Evolutionary conservation across 768 basidiomycete species (phyloP).

Genomic region (Amanita muscaria): DNA sequence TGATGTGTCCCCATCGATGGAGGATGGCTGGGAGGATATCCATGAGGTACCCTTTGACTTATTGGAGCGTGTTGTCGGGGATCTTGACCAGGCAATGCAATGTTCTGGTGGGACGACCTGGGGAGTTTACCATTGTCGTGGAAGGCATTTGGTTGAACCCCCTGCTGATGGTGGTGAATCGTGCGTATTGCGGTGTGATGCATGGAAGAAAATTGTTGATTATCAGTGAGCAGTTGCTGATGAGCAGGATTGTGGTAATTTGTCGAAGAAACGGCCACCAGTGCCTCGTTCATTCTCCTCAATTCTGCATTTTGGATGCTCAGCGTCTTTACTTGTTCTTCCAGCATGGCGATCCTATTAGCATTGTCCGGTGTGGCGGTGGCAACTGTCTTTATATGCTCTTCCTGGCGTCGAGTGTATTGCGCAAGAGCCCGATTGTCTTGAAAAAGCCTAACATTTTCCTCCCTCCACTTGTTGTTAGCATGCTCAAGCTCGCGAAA

Average conservation of each 20-base stretch:
- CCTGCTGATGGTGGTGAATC: conserved; percentile 12
- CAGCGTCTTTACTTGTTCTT: conserved; percentile 16
- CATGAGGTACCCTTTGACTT: not conserved
- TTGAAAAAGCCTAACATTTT: conserved; percentile 31
- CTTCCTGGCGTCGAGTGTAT: conserved; percentile 15
- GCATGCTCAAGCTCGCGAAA: conserved; percentile 26
- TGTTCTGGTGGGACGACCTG: not conserved
- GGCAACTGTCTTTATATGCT: conserved; percentile 12
- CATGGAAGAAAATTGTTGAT: conserved; percentile 8
- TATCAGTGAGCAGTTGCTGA: conserved; percentile 14
- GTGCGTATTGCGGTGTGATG: conserved; percentile 15
- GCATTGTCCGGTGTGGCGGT: conserved; percentile 13
- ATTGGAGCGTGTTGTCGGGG: not conserved
- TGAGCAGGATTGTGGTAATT: conserved; percentile 9
- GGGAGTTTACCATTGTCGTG: not conserved
- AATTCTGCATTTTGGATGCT: conserved; percentile 14
- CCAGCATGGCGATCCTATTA: conserved; percentile 16
- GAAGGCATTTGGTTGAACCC: not conserved
- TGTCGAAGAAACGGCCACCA: conserved; percentile 6
- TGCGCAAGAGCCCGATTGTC: conserved; percentile 28
- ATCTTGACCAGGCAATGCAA: not conserved
- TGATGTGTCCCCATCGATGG: too few species aligned
- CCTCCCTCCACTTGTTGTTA: conserved; percentile 23
- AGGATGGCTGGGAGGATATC: too few species aligned
- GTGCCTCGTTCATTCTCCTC: conserved; percentile 12